Evolutionary conservation across 176 grass and related monocot genomes (phyloP).

Genomic region (Ampelocalamus luodianensis): DNA sequence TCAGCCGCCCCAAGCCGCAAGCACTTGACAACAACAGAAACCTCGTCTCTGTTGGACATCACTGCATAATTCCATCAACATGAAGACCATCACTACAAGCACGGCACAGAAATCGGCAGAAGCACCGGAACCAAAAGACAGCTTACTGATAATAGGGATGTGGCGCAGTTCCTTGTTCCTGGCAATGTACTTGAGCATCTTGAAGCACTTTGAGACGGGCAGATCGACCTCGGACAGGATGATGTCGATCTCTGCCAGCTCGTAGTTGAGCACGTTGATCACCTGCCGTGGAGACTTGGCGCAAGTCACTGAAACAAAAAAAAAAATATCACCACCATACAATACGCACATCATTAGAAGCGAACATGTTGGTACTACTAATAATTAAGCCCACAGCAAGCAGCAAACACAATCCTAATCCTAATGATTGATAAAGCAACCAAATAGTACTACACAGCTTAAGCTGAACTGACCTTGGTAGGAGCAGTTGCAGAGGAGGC

Average conservation of each 20-base stretch:
- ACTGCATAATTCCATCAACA: constrained; percentile 48
- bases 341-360: constrained; percentile 19
- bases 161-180: constrained; percentile 81
- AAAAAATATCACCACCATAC: not conserved
- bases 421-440: not conserved
- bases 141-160: constrained; percentile 96
- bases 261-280: constrained; percentile 74
- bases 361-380: not conserved
- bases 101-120: not conserved
- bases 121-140: not conserved
- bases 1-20: constrained; percentile 85
- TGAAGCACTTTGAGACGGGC: constrained; percentile 81
- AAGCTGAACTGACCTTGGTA: constrained; percentile 70
- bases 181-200: constrained; percentile 97
- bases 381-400: not conserved
- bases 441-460: not conserved
- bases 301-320: constrained; percentile 64
- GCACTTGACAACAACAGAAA: constrained; percentile 95
- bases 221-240: constrained; percentile 94
- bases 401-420: not conserved
- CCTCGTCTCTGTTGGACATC: constrained; percentile 94
- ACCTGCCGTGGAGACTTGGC: constrained; percentile 80
- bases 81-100: constrained; percentile 15
- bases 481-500: constrained; percentile 85
- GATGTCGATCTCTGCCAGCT: constrained; percentile 80